Base-by-base conservation (phyloP, 2,329 filamentous ascomycete genomes). In the Nigrospora osmanthi region DNA sequence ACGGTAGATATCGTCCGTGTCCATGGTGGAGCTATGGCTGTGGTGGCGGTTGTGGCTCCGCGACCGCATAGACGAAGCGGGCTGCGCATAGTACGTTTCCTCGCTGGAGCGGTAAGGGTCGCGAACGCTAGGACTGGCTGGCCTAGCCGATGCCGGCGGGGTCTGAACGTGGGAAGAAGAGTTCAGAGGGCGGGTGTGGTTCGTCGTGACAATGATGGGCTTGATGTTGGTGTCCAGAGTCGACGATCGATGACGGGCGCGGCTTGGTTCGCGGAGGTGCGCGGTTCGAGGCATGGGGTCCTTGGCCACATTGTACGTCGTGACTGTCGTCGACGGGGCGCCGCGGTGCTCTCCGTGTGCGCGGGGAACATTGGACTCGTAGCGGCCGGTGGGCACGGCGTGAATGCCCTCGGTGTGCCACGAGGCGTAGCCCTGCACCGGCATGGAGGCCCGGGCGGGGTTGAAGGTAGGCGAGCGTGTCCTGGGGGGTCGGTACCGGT, bases 131-230 rank as follows among this genome's bases (percentile, higher is more conserved):
- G 78, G 77, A 54, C 76, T 82, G 40, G 57, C 56, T 36, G 64
- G 60, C 38, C 59, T 58, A 38, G 34, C 45, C 6, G 54, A 58
- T 33, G 55, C 58, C 44, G 61, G 62, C 32, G 64, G 62, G 40
- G 64, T 55, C 50, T 17, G n/a, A 36, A n/a, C 35, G 17, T 71
- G 66, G 23, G 68, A 63, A 38, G 62, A 57, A n/a, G 63, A 58
- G 17, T 59, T 59, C 39, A 73, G 69, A 28, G 67, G 59, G 30
- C 63, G 60, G 42, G 64, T 58, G 45, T 74, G 68, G 28, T 70
- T 72, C 6, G 76, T 77, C 16, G 76, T 81, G 49, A 81, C 70
- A 46, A 80, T 75, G 52, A 80, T 71, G 44, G 77, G 73, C 11
- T 77, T 75, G 35, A 72, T 67, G 34, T 32, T 40, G 12, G 63